Conservation (phyloP, 768 basidiomycete genomes). For the Pleurotus djamor region DNA sequence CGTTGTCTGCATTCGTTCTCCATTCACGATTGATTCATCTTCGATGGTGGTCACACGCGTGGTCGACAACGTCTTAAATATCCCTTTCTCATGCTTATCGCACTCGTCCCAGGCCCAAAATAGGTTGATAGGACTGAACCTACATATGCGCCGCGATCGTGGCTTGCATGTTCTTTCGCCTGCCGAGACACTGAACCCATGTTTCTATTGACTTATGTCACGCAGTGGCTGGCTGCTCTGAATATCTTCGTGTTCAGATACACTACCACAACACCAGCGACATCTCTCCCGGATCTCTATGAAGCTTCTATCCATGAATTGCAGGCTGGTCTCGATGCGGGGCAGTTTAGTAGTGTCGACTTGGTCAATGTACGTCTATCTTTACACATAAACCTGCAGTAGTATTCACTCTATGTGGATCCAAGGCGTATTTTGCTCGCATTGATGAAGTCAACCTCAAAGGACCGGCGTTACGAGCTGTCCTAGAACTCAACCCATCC, state of each 20-base stretch:
- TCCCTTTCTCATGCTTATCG: not conserved
- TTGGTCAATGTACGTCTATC: constrained; percentile 47
- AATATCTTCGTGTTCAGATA: not conserved
- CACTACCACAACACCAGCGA: not conserved
- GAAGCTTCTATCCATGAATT: constrained; percentile 57
- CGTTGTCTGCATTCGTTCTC: too few relatives aligned
- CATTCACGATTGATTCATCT: not conserved
- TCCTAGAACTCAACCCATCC: constrained; percentile 55
- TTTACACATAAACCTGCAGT: not conserved
- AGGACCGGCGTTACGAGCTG: constrained; percentile 54
- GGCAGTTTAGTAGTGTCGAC: constrained; percentile 56
- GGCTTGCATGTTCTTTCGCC: too few relatives aligned
- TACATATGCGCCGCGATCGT: too few relatives aligned
- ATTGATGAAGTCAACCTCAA: constrained; percentile 69
- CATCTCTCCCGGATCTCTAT: constrained; percentile 50
- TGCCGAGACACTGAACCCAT: not conserved
- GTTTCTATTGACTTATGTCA: not conserved
- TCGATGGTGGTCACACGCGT: not conserved
- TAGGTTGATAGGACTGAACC: too few relatives aligned
- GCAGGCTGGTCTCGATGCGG: constrained; percentile 46
- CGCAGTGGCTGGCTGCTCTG: not conserved
- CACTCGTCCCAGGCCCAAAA: too few relatives aligned
- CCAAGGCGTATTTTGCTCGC: constrained; percentile 61
- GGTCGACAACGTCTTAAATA: too few relatives aligned
- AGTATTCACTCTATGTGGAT: not conserved